Evolutionary conservation across 495 filamentous ascomycete genomes (phyloP), one percentile per base, ranked within the genome.

Genomic region (Aspergillus nidulans): DNA sequence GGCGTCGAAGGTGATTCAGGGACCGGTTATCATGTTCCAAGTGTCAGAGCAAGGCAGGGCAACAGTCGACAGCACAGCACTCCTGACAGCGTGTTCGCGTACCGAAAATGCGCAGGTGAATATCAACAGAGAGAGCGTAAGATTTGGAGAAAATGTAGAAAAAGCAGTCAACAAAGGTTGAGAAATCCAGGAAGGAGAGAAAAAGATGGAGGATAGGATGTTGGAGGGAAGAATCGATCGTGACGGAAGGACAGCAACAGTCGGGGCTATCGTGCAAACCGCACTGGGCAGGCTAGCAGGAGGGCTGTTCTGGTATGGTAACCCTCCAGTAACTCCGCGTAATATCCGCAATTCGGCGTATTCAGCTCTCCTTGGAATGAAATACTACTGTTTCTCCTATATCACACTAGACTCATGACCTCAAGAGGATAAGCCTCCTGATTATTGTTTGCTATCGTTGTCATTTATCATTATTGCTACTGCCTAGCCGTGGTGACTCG

Each of bases 21-120:
- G 62, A 55, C 54, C 43, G 62, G 58, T 57, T 57, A 48, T 54
- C 65, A 67, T 67, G 56, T 56, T 67, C 58, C 54, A 41, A 47
- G 20, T 6, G 24, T 36, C 21, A 38, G 52, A 47, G 43, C 49
- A 48, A 25, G 24, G 41, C 40, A 55, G 55, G 16, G 25, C 30
- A 39, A 51, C 25, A 34, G 52, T 51, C 30, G 52, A 53, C 49
- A 47, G 41, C 53, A 38, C 28, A 53, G 49, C 44, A 49, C 44
- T n/a, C 50, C 34, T 41, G 53, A 57, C 52, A 43, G 52, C 48
- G 58, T 59, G 53, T 53, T 38, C 39, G 47, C 15, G 42, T 30
- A 42, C 15, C 10, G 19, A 45, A 40, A 46, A 55, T 32, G 47
- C 26, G 55, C 40, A 40, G 47, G 30, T 32, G 16, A 30, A 8